Percentiles rank a stretch among this genome's conserved stretches.
These are phyloP conservation scores for Tylopilus felleus DNA, from an alignment of 768 basidiomycete species.

Conservation along the genomic window DNA sequence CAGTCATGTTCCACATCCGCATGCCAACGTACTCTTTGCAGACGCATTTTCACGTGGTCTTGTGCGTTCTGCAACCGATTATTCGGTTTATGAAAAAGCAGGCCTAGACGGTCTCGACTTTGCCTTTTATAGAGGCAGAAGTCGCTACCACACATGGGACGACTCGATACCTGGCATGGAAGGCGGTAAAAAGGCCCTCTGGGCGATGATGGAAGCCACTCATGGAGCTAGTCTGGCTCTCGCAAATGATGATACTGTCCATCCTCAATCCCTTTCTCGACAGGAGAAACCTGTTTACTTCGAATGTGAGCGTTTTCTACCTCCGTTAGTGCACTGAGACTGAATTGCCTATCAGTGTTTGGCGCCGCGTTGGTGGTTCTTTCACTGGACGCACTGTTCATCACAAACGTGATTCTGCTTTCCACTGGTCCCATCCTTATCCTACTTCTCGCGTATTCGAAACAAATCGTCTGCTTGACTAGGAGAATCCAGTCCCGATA, in stretches of 20 bases:
- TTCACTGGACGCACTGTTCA: constrained; percentile 46
- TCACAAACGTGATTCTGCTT: constrained; percentile 56
- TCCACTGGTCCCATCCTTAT: constrained; percentile 60
- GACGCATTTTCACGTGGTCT: constrained; percentile 67
- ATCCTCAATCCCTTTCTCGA: constrained; percentile 21
- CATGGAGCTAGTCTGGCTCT: constrained; percentile 53
- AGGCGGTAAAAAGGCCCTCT: constrained; percentile 56
- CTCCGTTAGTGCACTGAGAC: neutral
- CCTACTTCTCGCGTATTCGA: constrained; percentile 40
- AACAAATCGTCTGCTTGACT: constrained; percentile 24
- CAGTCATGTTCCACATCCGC: constrained; percentile 56
- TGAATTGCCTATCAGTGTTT: constrained; percentile 47
- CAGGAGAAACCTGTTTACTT: constrained; percentile 56
- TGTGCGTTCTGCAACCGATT: constrained; percentile 73
- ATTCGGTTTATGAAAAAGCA: constrained; percentile 55
- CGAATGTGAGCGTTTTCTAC: constrained; percentile 50
- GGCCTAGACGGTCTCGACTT: constrained; percentile 72
- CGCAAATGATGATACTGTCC: constrained; percentile 40
- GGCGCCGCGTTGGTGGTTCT: constrained; percentile 53
- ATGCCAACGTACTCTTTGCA: constrained; percentile 65
- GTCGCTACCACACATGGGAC: constrained; percentile 72
- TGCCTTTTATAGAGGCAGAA: constrained; percentile 73
- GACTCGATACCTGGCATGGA: constrained; percentile 61
- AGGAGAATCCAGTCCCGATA: constrained; percentile 15
- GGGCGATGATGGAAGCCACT: constrained; percentile 76